Conservation (phyloP, 345 rosid species). For the Firmiana major region DNA sequence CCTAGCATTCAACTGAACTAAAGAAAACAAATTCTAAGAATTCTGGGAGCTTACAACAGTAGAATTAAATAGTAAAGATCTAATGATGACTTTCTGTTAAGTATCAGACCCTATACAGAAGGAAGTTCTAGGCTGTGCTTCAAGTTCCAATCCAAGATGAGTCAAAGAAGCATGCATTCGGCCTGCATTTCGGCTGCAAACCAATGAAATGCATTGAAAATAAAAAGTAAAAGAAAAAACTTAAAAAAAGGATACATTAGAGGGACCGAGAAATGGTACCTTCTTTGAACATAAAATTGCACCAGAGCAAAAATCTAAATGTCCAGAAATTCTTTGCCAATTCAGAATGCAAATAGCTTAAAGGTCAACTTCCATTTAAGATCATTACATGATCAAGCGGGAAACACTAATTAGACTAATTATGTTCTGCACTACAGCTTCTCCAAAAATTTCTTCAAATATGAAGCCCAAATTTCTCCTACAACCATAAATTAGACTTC, state of each 20-base stretch:
- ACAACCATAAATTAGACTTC: not conserved
- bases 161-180: constrained; percentile 14
- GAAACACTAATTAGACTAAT: not conserved
- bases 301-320: constrained; percentile 2
- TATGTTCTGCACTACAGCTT: not conserved
- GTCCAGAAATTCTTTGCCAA: constrained; percentile 6
- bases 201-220: constrained; percentile 16
- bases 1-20: not conserved
- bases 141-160: constrained; percentile 18
- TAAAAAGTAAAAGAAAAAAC: not conserved
- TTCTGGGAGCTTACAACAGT: not conserved
- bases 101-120: constrained; percentile 19
- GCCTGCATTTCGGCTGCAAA: constrained; percentile 17
- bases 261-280: constrained; percentile 7
- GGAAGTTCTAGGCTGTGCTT: constrained; percentile 17
- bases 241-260: not conserved
- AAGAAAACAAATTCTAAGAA: not conserved
- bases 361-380: constrained; percentile 3
- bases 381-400: not conserved
- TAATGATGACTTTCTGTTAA: constrained; percentile 14
- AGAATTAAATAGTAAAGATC: not conserved
- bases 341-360: not conserved
- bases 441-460: not conserved
- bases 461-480: not conserved
- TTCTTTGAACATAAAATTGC: not conserved